Base-by-base conservation (phyloP, 371 early-diverging fungal genomes). In the Mucor mucedo region DNA sequence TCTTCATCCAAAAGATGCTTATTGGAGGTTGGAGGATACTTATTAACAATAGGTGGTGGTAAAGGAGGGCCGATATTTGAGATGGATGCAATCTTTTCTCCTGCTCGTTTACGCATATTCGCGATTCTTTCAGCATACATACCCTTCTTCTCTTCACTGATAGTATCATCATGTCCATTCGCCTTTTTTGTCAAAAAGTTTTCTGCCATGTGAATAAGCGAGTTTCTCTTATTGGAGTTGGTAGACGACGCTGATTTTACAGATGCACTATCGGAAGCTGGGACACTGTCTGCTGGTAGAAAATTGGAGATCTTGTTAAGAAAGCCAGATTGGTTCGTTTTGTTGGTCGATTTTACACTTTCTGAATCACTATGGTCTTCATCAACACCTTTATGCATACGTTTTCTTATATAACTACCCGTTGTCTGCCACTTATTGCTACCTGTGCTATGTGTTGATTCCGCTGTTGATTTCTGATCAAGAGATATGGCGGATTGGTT, bases 61-160 rank as follows among this genome's bases (percentile, higher is more conserved):
- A 49, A 48, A 14, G 52, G 39, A n/a, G 54, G 61, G 0, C 42
- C n/a, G 53, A 60, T 11, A 21, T 8, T 10, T 9, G 45, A 33
- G 9, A 61, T 1, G 7, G n/a, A 61, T 1, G 7, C 40, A 2
- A 16, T 38, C 5, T 48, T 68, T 27, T 63, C 55, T 21, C 48
- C 64, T 39, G 49, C 60, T 21, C 64, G 59, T 28, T 60, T 63
- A 30, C 64, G 54, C 64, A 68, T 63, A 14, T 52, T 48, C 1
- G 60, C 47, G n/a, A 68, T 16, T 48, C 63, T 58, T 45, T 68
- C 55, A 3, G 63, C 68, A 63, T 68, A 68, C 0, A 45, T 38
- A 32, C 48, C 58, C 32, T 41, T 44, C 13, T 66, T 70, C 16
- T 49, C 59, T 30, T 62, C 63, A 49, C 41, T 55, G 4, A 29